Percentiles rank a stretch among this genome's conserved stretches.
phyloP scores from a whole-genome alignment of 2,329 filamentous ascomycete genomes.

The Monilinia laxa region DNA sequence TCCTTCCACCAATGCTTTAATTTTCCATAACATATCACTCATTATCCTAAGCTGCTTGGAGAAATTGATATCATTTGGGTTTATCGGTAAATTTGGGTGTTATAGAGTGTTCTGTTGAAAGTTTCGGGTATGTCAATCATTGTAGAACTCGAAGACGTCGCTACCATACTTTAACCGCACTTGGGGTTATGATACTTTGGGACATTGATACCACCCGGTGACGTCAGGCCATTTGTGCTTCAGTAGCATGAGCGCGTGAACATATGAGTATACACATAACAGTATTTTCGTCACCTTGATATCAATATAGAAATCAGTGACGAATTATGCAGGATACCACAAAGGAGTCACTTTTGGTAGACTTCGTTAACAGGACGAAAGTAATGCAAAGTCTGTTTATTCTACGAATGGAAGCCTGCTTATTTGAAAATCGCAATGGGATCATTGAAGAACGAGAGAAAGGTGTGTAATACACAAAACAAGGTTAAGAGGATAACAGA shows the following conservation, averaged over 20 bases:
- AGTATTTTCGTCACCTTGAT: not conserved
- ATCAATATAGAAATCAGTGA: not conserved
- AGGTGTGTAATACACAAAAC: constrained; percentile 7
- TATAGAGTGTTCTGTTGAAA: not conserved
- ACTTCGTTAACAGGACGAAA: not conserved
- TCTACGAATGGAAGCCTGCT: constrained; percentile 1
- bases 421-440: not conserved
- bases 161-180: not conserved
- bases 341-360: not conserved
- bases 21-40: not conserved
- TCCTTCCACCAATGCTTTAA: not conserved
- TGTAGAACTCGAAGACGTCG: not conserved
- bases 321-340: not conserved
- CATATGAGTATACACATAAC: not conserved
- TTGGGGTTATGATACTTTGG: too few species aligned
- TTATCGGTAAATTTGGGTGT: not conserved
- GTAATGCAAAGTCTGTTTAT: not conserved
- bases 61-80: not conserved
- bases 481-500: constrained; percentile 12
- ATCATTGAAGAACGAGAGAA: not conserved
- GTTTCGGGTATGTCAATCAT: not conserved
- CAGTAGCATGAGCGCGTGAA: not conserved
- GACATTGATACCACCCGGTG: not conserved
- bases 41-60: too few species aligned
- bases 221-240: not conserved